phyloP scores from a whole-genome alignment of 768 basidiomycete genomes.

The Sistotremastrum niveocremeum region DNA sequence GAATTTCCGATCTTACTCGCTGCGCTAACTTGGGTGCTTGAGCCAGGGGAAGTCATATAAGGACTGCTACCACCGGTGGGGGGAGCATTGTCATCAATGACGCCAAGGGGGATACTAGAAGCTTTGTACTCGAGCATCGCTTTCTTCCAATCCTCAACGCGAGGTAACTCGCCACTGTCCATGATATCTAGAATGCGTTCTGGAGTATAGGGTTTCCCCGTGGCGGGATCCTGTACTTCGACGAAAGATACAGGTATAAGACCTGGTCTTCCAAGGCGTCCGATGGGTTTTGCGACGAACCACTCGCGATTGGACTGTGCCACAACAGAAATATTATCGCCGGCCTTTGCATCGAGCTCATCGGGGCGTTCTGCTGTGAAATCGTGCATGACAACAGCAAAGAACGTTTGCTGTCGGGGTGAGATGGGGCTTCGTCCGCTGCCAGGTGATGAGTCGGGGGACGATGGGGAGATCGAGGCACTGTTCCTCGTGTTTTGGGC shows the following conservation, averaged over 20 bases:
- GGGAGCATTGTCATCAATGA: constrained; percentile 51
- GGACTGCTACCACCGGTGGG: constrained; percentile 6
- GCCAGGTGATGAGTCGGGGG: constrained; percentile 7
- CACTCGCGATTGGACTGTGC: constrained; percentile 99
- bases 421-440: constrained; percentile 14
- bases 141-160: constrained; percentile 98
- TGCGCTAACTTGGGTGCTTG: constrained; percentile 3
- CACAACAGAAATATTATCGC: constrained; percentile 91
- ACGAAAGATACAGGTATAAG: constrained; percentile 96
- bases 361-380: constrained; percentile 92
- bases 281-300: constrained; percentile 99
- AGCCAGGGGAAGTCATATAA: constrained; percentile 1
- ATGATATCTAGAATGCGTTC: constrained; percentile 66
- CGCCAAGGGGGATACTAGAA: constrained; percentile 87
- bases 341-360: constrained; percentile 88
- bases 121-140: constrained; percentile 93
- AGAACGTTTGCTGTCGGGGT: constrained; percentile 53
- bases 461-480: constrained; percentile 16
- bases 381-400: constrained; percentile 92
- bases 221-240: constrained; percentile 85
- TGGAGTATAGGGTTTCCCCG: constrained; percentile 51
- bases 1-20: not conserved
- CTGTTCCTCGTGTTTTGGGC: constrained; percentile 5
- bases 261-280: constrained; percentile 85
- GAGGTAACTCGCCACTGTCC: constrained; percentile 78